Conservation (phyloP, 306 rosid genomes). For the Prunus armeniaca region DNA sequence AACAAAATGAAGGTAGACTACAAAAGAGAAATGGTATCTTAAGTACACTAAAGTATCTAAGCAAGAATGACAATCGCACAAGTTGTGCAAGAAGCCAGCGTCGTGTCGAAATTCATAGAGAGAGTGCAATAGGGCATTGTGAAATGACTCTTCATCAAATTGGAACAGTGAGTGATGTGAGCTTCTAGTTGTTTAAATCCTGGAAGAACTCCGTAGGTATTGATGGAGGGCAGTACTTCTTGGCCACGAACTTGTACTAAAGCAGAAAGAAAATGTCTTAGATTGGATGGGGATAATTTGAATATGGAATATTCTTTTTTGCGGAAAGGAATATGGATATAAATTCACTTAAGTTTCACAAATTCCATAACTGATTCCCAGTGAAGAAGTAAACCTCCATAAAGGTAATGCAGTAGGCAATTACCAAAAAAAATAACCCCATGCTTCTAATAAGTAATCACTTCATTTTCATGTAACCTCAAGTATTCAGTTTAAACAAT, state of each 20-base stretch:
- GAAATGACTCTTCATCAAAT: too few species aligned
- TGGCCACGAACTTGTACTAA: slow-evolving; percentile 67
- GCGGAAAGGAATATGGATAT: background rate
- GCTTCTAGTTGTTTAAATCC: slow-evolving; percentile 25
- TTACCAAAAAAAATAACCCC: too few species aligned
- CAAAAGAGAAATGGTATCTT: background rate
- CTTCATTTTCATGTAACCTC: background rate
- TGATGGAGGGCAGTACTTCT: slow-evolving; percentile 51
- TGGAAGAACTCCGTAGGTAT: slow-evolving; percentile 48
- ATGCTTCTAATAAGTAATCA: background rate
- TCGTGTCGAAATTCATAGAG: too few species aligned
- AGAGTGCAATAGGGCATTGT: too few species aligned
- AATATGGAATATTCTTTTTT: background rate
- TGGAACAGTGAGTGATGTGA: slow-evolving; percentile 5
- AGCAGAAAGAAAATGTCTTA: slow-evolving; percentile 9
- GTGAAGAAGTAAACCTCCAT: background rate
- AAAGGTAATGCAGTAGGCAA: background rate
- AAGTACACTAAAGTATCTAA: background rate
- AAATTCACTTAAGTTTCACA: background rate
- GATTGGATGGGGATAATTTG: background rate
- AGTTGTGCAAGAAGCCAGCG: background rate
- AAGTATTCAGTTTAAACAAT: background rate
- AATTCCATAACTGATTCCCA: background rate
- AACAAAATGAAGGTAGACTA: background rate
- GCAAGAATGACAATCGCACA: background rate